Percentiles rank a stretch among this genome's conserved stretches.
Evolutionary conservation across 2,329 filamentous ascomycete genomes (phyloP).

Genomic region (Clathrospora elynae): DNA sequence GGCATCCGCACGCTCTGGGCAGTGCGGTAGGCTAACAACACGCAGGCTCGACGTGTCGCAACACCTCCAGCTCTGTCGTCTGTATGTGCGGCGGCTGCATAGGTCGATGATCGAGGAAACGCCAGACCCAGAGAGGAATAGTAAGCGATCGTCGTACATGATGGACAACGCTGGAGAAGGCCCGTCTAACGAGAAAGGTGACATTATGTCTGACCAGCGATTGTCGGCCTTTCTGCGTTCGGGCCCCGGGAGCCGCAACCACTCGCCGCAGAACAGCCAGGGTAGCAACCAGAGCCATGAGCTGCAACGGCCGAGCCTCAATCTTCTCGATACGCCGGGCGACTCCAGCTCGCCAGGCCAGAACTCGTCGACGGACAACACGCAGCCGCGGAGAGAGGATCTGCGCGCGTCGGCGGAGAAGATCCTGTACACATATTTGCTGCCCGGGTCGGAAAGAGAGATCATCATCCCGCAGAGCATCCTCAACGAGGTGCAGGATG

Average conservation of each 20-base stretch:
- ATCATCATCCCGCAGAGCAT: conserved; percentile 91
- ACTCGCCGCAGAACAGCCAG: conserved; percentile 56
- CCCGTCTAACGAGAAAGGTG: conserved; percentile 65
- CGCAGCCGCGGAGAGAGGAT: conserved; percentile 65
- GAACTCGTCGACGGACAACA: conserved; percentile 41
- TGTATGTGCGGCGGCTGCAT: conserved; percentile 94
- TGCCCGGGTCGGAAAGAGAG: conserved; percentile 94
- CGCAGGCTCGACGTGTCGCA: conserved; percentile 96
- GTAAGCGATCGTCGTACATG: conserved; percentile 82
- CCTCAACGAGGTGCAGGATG: conserved; percentile 79
- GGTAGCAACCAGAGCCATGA: conserved; percentile 61
- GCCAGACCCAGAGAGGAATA: conserved; percentile 83
- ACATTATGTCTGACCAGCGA: conserved; percentile 78
- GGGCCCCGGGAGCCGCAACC: conserved; percentile 53
- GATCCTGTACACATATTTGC: conserved; percentile 96
- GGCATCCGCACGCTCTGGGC: conserved; percentile 31
- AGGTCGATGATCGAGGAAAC: conserved; percentile 92
- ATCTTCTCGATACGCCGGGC: conserved; percentile 66
- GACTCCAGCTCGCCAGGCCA: conserved; percentile 62
- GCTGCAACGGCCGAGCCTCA: conserved; percentile 61
- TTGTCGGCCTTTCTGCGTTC: conserved; percentile 86
- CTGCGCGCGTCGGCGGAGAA: conserved; percentile 94
- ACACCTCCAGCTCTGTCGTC: conserved; percentile 95
- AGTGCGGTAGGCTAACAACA: conserved; percentile 28
- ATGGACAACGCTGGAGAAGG: conserved; percentile 69